phyloP scores from a whole-genome alignment of 139 green algal species.

The Micromonas commoda region DNA sequence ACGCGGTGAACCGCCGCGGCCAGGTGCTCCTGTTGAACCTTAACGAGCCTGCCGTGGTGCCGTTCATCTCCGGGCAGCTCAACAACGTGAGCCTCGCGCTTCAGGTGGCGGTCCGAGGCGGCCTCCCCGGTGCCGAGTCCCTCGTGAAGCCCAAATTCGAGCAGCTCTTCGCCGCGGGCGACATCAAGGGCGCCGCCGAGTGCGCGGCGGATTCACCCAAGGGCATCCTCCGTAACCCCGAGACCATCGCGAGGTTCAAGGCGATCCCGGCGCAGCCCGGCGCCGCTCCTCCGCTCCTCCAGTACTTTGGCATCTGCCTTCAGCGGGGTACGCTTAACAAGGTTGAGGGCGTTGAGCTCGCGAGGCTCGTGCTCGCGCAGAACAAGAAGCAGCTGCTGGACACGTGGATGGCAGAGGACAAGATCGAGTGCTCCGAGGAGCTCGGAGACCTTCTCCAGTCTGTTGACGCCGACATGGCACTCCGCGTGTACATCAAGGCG shows the following conservation, averaged over 20 bases:
- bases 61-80: constrained; percentile 86
- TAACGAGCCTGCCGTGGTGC: constrained; percentile 88
- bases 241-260: constrained; percentile 85
- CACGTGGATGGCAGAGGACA: constrained; percentile 88
- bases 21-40: constrained; percentile 85
- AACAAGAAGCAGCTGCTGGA: constrained; percentile 98
- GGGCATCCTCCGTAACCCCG: constrained; percentile 53
- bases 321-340: constrained; percentile 84
- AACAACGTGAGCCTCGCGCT: constrained; percentile 94
- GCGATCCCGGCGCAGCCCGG: constrained; percentile 68
- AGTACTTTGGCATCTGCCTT: constrained; percentile 98
- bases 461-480: constrained; percentile 70
- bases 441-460: constrained; percentile 87
- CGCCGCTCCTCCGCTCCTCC: constrained; percentile 88
- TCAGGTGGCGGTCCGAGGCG: constrained; percentile 77
- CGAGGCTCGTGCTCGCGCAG: constrained; percentile 85
- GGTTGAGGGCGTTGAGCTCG: constrained; percentile 88
- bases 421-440: constrained; percentile 90
- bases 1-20: constrained; percentile 81
- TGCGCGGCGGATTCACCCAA: constrained; percentile 84
- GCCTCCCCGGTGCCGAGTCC: constrained; percentile 89
- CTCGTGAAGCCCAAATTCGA: constrained; percentile 94
- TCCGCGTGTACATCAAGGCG: constrained; percentile 77
- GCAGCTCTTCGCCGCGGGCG: constrained; percentile 62
- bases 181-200: constrained; percentile 97